These are phyloP conservation scores for Marasmius oreades DNA, from an alignment of 1,284 basidiomycete genomes.

Conservation along the genomic window DNA sequence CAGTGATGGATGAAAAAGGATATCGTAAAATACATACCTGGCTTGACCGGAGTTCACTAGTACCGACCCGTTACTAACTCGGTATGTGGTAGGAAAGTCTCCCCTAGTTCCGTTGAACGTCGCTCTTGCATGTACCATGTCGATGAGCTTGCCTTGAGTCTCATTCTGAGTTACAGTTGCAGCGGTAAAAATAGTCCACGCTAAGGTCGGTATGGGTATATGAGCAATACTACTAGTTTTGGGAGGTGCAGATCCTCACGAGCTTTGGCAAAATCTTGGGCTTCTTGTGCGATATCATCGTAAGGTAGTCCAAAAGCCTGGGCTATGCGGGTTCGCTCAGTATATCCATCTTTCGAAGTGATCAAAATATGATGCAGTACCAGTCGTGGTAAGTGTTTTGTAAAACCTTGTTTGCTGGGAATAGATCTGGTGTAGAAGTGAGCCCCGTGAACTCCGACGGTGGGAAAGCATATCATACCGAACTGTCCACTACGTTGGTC, in stretches of 20 bases:
- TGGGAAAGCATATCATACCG: neutral
- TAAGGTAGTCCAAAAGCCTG: constrained; percentile 5
- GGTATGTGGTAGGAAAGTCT: neutral
- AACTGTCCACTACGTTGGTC: constrained; percentile 6
- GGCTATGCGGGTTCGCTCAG: neutral
- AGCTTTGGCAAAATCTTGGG: neutral
- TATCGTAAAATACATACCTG: neutral
- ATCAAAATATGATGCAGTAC: neutral
- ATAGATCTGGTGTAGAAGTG: constrained; percentile 3
- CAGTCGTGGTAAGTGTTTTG: neutral
- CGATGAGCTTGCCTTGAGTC: constrained; percentile 5
- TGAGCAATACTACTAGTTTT: neutral
- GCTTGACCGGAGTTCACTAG: neutral
- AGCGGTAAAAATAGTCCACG: constrained; percentile 12
- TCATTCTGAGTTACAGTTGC: constrained; percentile 6
- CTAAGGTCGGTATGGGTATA: neutral
- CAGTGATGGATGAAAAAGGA: too few species aligned
- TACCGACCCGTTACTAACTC: neutral
- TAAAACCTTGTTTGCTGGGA: constrained; percentile 5
- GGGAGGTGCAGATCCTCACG: neutral
- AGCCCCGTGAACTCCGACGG: neutral
- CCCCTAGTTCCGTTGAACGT: neutral
- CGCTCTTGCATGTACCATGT: constrained; percentile 4
- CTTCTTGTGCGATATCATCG: neutral
- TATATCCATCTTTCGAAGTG: neutral